phyloP scores from a whole-genome alignment of 176 grass and related monocot species.

The Hordeum marinum region DNA sequence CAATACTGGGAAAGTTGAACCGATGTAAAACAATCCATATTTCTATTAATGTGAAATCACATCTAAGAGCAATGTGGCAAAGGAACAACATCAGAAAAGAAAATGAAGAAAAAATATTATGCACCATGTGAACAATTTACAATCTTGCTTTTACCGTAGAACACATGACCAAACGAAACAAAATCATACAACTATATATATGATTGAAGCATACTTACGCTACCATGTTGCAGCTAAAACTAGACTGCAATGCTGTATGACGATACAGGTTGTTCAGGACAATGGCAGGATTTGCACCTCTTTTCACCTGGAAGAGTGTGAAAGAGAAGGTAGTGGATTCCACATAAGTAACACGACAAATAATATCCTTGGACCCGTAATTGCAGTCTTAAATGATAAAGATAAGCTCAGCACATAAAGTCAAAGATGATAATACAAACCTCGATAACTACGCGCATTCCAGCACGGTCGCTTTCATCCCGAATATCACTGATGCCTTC shows the following conservation, averaged over 20 bases:
- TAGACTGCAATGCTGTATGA: slow-evolving; percentile 87
- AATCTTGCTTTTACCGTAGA: neutral
- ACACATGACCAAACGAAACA: slow-evolving; percentile 3
- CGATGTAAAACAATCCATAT: neutral
- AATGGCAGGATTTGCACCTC: slow-evolving; percentile 63
- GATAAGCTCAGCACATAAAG: slow-evolving; percentile 3
- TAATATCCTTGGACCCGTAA: neutral
- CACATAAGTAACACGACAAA: slow-evolving; percentile 8
- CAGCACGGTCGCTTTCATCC: slow-evolving; percentile 92
- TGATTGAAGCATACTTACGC: slow-evolving; percentile 60
- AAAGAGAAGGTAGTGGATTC: slow-evolving; percentile 20
- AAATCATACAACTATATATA: neutral
- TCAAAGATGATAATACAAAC: slow-evolving; percentile 42
- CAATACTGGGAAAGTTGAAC: neutral
- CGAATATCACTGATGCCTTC: slow-evolving; percentile 98
- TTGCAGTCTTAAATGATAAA: neutral
- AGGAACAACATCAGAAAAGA: slow-evolving; percentile 3
- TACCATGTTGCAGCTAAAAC: slow-evolving; percentile 99
- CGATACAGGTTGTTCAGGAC: slow-evolving; percentile 92
- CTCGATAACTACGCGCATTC: slow-evolving; percentile 99
- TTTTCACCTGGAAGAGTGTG: slow-evolving; percentile 69
- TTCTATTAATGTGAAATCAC: neutral
- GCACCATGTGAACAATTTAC: neutral
- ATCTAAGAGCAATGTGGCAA: neutral
- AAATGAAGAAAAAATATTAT: slow-evolving; percentile 4